These are phyloP conservation scores for Mycosphaerelloides madeirae DNA, from an alignment of 2,329 filamentous ascomycete species.

Conservation along the genomic window DNA sequence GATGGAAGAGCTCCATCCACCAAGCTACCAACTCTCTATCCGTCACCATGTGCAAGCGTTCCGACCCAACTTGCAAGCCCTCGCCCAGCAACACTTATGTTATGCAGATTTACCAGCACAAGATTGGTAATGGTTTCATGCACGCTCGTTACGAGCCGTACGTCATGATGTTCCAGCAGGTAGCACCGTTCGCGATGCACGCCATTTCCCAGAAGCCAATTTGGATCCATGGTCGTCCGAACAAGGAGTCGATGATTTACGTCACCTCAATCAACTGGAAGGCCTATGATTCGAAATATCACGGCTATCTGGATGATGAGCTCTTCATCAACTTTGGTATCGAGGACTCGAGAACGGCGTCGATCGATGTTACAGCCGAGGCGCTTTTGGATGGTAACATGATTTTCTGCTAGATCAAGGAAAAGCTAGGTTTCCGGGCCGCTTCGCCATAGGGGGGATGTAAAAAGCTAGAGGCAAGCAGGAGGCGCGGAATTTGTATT, in stretches of 20 bases:
- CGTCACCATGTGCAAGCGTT: conserved; percentile 51
- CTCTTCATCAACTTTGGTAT: conserved; percentile 54
- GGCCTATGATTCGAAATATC: conserved; percentile 43
- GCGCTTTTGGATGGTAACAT: conserved; percentile 40
- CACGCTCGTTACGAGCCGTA: conserved; percentile 56
- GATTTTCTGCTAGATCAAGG: no score
- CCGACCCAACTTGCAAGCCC: conserved; percentile 44
- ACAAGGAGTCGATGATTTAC: conserved; percentile 53
- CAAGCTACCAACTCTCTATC: conserved; percentile 57
- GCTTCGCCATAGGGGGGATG: no score
- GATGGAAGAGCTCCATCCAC: conserved; percentile 43
- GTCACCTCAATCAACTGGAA: conserved; percentile 57
- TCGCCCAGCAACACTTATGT: conserved; percentile 50
- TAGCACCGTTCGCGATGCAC: conserved; percentile 48
- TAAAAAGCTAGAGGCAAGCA: no score
- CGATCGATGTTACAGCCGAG: conserved; percentile 49
- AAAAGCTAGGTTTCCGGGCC: no score
- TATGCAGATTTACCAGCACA: conserved; percentile 53
- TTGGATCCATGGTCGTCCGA: conserved; percentile 52
- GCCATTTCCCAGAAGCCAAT: conserved; percentile 49
- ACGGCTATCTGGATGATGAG: conserved; percentile 54
- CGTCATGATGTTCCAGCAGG: conserved; percentile 48
- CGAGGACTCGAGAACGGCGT: conserved; percentile 48
- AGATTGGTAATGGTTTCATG: conserved; percentile 42
- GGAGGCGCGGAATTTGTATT: no score